Base-by-base conservation (phyloP, 2,329 filamentous ascomycete species). In the Basipetospora chlamydospora region DNA sequence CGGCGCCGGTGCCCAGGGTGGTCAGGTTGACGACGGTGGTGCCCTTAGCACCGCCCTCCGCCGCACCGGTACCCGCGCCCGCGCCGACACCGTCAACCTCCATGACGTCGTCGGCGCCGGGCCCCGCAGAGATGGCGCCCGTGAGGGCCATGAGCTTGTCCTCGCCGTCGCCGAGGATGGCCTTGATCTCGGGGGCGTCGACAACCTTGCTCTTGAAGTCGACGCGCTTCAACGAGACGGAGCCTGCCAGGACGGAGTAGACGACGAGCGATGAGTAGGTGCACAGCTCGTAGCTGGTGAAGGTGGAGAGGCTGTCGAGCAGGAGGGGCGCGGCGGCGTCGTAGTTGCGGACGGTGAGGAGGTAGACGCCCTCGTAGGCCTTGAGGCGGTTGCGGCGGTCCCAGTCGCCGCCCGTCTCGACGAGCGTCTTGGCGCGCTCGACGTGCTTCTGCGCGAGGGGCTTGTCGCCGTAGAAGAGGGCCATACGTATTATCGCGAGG, bases 121-220 rank as follows among this genome's bases (percentile, higher is more conserved):
- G 82, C 1, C 87, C 85, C 3, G 85, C 79, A 1, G 85, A 90
- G 37, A 86, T 63, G 22, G 80, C 78, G 13, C 87, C 86, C 21
- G 78, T 77, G 16, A 95, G 65, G 0, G 85, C 86, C 22, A 85
- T 70, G 38, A 94, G 65, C 60, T 88, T 88, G 53, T 95, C 87
- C 49, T 92, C 82, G 17, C 79, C 79, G 47, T 88, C 79, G 40
- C 88, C 90, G 17, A 98, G 74, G 44, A 98, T 92, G 26, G 90
- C 90, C 63, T 90, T 93, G 63, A 98, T 95, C 63, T 98, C 90
- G 10, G 90, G 88, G 6, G 90, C 90, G 57, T 98, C 90, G 28
- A 98, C 88, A 18, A 98, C 90, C 67, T 96, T 96, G 46, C 83
- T 83, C 69, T 98, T 98, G 73, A 98, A 98, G 59, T 98, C 90